Conservation (phyloP, 2,329 filamentous ascomycete species). For the Paecilomyces sp. region DNA sequence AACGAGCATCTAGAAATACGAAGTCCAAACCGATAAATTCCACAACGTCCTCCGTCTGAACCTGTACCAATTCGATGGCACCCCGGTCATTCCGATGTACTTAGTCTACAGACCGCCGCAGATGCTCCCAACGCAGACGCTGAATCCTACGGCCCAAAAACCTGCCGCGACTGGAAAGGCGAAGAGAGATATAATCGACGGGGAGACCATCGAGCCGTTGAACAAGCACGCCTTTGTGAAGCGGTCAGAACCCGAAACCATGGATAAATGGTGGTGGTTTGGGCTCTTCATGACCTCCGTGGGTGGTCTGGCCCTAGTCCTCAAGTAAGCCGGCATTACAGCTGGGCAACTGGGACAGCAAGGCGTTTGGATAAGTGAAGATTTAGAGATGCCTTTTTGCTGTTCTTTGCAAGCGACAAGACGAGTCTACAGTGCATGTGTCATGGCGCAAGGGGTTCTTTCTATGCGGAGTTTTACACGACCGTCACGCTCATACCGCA, state of each 20-base stretch:
- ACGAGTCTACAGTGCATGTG: neutral
- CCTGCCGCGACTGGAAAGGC: constrained; percentile 29
- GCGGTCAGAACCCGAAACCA: constrained; percentile 26
- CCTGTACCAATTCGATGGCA: constrained; percentile 56
- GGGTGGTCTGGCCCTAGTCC: constrained; percentile 33
- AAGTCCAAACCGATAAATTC: constrained; percentile 50
- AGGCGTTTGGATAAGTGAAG: neutral
- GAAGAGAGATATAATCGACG: constrained; percentile 20
- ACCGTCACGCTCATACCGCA: neutral
- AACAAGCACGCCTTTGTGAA: constrained; percentile 21
- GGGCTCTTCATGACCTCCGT: constrained; percentile 40
- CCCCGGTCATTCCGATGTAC: constrained; percentile 62
- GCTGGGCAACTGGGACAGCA: neutral
- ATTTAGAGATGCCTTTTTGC: neutral
- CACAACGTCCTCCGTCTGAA: constrained; percentile 57
- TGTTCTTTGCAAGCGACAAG: neutral
- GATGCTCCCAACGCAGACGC: constrained; percentile 62
- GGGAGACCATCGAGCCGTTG: constrained; percentile 12
- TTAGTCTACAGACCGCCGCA: constrained; percentile 55
- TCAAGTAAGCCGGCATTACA: neutral
- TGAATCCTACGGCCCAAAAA: constrained; percentile 47
- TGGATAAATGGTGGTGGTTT: constrained; percentile 42
- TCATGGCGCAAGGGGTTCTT: constrained; percentile 1
- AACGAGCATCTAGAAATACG: constrained; percentile 26
- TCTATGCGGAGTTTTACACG: neutral